Base-by-base conservation (phyloP, 805 yeast genomes). In the Candida wancherniae region DNA sequence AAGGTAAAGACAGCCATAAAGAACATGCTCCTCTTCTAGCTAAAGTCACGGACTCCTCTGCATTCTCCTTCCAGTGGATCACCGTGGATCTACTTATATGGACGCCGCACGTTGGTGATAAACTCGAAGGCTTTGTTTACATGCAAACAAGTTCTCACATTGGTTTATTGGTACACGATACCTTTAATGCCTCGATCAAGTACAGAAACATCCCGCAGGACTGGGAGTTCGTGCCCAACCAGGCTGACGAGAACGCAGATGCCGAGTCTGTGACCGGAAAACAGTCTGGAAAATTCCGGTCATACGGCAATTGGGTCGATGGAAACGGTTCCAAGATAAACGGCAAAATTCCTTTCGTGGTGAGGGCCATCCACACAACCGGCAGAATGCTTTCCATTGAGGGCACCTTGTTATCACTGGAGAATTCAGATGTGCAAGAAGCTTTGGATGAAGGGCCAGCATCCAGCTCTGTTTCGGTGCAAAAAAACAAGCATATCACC, bases 81-180 rank as follows among this genome's bases (percentile, higher is more conserved):
- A 63, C 75, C 4, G 94, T 82, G 6, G 92, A 86, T 32, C 68
- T 92, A 28, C 67, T 86, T 34, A 74, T 87, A 28, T 92, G 98
- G 97, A 76, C 73, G 48, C 98, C 99, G 4, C 75, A 75, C 47
- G 66, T 77, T n/a, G 96, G 94, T 4, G 97, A 92, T 51, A 61
- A 70, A 1, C 61, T 92, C 12, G 94, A 88, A 56, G 98, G 98
- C 9, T 73, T 78, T 67, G 72, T 82, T 33, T 86, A 85, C 63
- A 79, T 90, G 75, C 97, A 90, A 63, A 80, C 95, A 3, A 95
- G 94, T 11, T 81, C 95, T 6, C 98, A 92, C 54, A 82, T 92
- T 48, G 97, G 97, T 38, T 67, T 92, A 39, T 70, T 92, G 43
- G 69, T 92, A 29, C 88, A 85, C 55, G 97, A 92, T 60, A 85